These are phyloP conservation scores for Aspergillus mulundensis DNA, from an alignment of 495 filamentous ascomycete genomes.

Conservation along the genomic window DNA sequence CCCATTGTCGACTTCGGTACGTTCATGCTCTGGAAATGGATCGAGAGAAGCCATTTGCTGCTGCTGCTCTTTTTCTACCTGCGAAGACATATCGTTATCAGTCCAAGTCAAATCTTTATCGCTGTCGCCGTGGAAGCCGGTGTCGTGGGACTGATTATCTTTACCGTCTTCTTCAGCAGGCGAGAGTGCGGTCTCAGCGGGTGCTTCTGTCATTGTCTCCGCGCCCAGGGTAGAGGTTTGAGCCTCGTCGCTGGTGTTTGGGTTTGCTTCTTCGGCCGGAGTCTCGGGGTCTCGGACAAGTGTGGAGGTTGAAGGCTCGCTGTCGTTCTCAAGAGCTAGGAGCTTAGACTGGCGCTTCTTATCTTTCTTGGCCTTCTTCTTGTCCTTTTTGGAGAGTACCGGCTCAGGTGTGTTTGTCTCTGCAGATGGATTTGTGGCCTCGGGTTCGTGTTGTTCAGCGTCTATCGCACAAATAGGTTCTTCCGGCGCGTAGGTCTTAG, in stretches of 20 bases:
- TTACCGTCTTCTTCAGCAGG: conserved; percentile 49
- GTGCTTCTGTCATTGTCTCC: not conserved
- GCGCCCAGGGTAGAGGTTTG: not conserved
- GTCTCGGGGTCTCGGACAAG: not conserved
- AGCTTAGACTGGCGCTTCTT: conserved; percentile 40
- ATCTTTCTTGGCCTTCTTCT: conserved; percentile 46
- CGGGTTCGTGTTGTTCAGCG: not conserved
- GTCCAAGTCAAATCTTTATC: conserved; percentile 44
- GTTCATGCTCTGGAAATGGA: conserved; percentile 35
- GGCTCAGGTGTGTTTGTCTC: conserved; percentile 16
- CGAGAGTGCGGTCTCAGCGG: conserved; percentile 32
- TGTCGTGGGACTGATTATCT: conserved; percentile 48
- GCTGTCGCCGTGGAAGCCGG: conserved; percentile 30
- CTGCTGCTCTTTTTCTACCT: conserved; percentile 44
- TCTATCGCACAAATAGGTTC: not conserved
- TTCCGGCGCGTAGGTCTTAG: not conserved
- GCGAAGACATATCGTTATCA: conserved; percentile 49
- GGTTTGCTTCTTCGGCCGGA: conserved; percentile 11
- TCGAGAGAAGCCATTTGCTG: conserved; percentile 36
- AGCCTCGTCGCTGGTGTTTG: conserved; percentile 11
- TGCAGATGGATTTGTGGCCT: conserved; percentile 3
- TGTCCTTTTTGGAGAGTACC: conserved; percentile 34
- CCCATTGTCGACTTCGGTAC: conserved; percentile 19
- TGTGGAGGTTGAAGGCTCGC: conserved; percentile 2
- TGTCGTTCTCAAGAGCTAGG: conserved; percentile 22